A percentile compares a stretch with the other conserved stretches of the same genome.
These are phyloP conservation scores for Henckelia pumila DNA, from an alignment of 257 asterid genomes.

Conservation along the genomic window DNA sequence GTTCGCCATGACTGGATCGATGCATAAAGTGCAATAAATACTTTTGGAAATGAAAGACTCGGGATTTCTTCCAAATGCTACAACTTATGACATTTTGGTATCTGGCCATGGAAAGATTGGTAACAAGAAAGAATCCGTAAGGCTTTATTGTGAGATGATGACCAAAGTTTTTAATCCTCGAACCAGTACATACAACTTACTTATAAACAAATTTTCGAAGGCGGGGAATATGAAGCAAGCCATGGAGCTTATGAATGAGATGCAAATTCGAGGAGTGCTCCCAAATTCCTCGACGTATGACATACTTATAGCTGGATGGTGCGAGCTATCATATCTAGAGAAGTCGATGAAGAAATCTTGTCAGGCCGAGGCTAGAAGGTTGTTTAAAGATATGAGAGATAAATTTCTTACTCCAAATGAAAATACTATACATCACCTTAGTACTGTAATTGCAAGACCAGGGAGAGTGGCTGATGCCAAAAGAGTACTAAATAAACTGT, in stretches of 20 bases:
- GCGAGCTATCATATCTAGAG: conserved; percentile 52
- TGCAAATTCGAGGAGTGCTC: conserved; percentile 61
- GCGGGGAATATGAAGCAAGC: conserved; percentile 88
- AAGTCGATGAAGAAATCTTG: conserved; percentile 44
- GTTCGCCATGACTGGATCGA: conserved; percentile 46
- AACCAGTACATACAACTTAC: conserved; percentile 68
- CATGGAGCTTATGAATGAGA: conserved; percentile 78
- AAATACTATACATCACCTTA: conserved; percentile 56
- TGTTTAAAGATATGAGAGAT: conserved; percentile 73
- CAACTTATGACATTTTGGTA: conserved; percentile 64
- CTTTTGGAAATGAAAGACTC: conserved; percentile 57
- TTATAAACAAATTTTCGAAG: conserved; percentile 68
- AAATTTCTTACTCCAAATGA: conserved; percentile 58
- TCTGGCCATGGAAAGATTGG: conserved; percentile 73
- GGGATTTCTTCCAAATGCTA: conserved; percentile 56
- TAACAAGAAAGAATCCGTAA: conserved; percentile 70
- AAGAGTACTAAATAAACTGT: conserved; percentile 54
- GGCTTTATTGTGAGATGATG: conserved; percentile 88
- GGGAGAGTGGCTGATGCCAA: conserved; percentile 69
- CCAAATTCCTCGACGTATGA: conserved; percentile 84
- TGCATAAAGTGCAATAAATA: conserved; percentile 46
- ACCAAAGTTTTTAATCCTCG: conserved; percentile 75
- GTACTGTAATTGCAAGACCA: conserved; percentile 67
- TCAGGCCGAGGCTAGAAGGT: conserved; percentile 60
- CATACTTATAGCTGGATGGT: conserved; percentile 81